Conservation (phyloP, 2,329 filamentous ascomycete species). For the Furcasterigmium furcatum region DNA sequence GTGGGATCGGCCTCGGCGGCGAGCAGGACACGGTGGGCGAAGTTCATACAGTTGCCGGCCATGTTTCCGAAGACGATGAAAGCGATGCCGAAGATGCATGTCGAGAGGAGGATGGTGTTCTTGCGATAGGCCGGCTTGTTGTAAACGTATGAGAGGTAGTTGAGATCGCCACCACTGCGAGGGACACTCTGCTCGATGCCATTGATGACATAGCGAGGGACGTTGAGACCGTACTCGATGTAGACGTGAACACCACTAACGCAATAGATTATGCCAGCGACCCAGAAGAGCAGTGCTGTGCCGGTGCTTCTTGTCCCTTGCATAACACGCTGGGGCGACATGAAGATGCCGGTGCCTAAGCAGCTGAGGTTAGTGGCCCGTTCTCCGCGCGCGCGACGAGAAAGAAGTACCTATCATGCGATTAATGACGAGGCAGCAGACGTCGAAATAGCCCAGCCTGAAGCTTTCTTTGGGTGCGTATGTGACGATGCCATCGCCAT, state of each 20-base stretch:
- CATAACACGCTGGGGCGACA: constrained; percentile 27
- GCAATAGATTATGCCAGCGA: constrained; percentile 33
- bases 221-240: constrained; percentile 43
- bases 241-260: constrained; percentile 31
- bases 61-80: constrained; percentile 46
- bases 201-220: constrained; percentile 36
- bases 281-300: constrained; percentile 34
- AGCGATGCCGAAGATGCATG: constrained; percentile 39
- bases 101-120: constrained; percentile 31
- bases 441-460: constrained; percentile 29
- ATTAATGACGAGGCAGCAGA: constrained; percentile 30
- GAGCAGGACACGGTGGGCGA: constrained; percentile 35
- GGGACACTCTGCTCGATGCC: constrained; percentile 36
- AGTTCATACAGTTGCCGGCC: constrained; percentile 44
- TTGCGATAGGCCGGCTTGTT: constrained; percentile 28
- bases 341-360: constrained; percentile 32
- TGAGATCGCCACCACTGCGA: constrained; percentile 42
- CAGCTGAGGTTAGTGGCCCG: not conserved
- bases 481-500: constrained; percentile 21
- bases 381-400: not conserved
- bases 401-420: constrained; percentile 28
- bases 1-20: constrained; percentile 26
- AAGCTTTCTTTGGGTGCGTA: constrained; percentile 28
- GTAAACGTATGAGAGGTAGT: constrained; percentile 45
- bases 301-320: constrained; percentile 26